Percentiles rank a stretch among this genome's conserved stretches.
Conservation (phyloP, 163 green algal species). For the Trebouxiophyceae sp. region DNA sequence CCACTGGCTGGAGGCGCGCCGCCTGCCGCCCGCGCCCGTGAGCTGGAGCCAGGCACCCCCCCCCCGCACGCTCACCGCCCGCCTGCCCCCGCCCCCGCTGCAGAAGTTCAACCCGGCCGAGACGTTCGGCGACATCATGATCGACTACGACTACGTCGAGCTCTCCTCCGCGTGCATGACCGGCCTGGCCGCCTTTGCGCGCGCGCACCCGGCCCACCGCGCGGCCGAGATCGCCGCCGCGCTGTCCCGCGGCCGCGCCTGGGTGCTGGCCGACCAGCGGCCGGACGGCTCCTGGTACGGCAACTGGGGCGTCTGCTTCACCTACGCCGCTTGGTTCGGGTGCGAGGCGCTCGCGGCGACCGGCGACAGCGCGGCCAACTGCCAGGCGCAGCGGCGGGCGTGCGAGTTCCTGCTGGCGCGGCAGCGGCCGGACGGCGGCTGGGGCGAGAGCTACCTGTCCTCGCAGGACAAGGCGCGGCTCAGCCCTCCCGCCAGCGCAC, state of each 20-base stretch:
- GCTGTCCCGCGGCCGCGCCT: conserved; percentile 10
- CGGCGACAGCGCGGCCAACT: conserved; percentile 48
- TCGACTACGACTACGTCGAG: conserved; percentile 98
- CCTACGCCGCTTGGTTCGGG: conserved; percentile 97
- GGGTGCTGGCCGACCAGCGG: conserved; percentile 56
- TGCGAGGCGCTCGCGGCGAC: conserved; percentile 60
- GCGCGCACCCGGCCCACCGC: conserved; percentile 28
- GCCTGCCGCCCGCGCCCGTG: no score
- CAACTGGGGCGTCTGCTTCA: conserved; percentile 98
- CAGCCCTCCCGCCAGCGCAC: no score
- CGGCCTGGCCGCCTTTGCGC: conserved; percentile 66
- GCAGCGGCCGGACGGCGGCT: conserved; percentile 87
- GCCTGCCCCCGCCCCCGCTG: conserved; percentile 14
- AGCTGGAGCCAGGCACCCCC: no score
- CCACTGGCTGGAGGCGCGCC: conserved; percentile 71
- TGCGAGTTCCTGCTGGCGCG: conserved; percentile 79
- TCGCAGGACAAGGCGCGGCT: conserved; percentile 95
- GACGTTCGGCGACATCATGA: conserved; percentile 99
- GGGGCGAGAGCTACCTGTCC: conserved; percentile 96
- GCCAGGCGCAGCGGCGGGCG: conserved; percentile 42
- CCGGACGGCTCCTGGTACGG: conserved; percentile 96
- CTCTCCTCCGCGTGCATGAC: conserved; percentile 91
- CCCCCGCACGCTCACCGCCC: no score
- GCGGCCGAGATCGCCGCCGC: conserved; percentile 3
- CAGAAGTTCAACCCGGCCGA: conserved; percentile 87